Evolutionary conservation across 2,329 filamentous ascomycete genomes (phyloP).

Genomic region (Fusarium sp.): DNA sequence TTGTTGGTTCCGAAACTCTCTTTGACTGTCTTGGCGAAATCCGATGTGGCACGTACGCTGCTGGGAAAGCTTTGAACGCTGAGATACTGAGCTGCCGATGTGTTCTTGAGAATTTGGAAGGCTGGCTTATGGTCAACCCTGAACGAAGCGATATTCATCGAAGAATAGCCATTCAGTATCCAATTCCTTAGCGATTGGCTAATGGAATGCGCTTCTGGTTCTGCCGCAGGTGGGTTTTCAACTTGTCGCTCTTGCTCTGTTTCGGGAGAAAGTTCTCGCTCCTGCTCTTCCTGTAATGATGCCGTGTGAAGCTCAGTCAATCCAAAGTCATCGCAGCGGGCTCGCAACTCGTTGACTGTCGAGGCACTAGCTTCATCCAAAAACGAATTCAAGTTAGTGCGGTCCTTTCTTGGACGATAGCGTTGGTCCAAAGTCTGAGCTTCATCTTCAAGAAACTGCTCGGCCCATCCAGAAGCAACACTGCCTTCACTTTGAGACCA

Average conservation of each 20-base stretch:
- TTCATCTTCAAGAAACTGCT: slow-evolving; percentile 68
- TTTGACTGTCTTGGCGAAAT: slow-evolving; percentile 38
- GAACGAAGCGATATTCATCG: background rate
- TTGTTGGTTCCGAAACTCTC: background rate
- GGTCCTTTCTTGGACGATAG: slow-evolving; percentile 59
- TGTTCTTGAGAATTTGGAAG: slow-evolving; percentile 31
- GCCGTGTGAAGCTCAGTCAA: background rate
- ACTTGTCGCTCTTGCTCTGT: slow-evolving; percentile 70
- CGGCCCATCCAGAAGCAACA: slow-evolving; percentile 46
- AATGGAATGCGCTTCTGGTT: slow-evolving; percentile 58
- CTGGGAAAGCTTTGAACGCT: slow-evolving; percentile 28
- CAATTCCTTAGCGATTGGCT: slow-evolving; percentile 56
- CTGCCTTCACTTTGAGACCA: slow-evolving; percentile 46
- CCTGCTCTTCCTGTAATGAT: slow-evolving; percentile 73
- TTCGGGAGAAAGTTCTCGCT: slow-evolving; percentile 75
- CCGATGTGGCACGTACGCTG: slow-evolving; percentile 33
- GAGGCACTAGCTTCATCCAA: background rate
- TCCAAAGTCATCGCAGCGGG: slow-evolving; percentile 23
- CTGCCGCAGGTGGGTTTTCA: slow-evolving; percentile 57
- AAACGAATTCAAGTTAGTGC: background rate
- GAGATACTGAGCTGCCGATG: slow-evolving; percentile 36
- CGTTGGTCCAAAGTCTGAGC: slow-evolving; percentile 64
- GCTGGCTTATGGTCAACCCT: slow-evolving; percentile 20
- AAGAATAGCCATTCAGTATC: slow-evolving; percentile 17
- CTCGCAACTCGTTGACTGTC: background rate